phyloP scores from a whole-genome alignment of 1,284 basidiomycete genomes.

The Mycosarcoma maydis region DNA sequence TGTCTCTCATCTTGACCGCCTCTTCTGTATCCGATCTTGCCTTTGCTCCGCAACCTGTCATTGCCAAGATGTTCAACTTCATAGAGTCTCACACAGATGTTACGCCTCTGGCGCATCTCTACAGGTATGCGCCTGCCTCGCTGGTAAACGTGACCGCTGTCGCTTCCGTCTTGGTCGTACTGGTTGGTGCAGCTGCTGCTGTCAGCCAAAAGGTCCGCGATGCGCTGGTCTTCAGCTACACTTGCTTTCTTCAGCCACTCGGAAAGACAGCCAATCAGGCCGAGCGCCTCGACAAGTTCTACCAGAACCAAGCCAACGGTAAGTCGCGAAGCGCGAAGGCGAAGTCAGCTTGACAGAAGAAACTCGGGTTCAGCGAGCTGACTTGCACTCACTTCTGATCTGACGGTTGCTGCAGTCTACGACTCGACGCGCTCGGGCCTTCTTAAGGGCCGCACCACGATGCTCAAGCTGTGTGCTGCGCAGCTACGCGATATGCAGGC shows the following conservation, averaged over 20 bases:
- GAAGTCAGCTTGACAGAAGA: too few relatives aligned
- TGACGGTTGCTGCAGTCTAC: slow-evolving; percentile 51
- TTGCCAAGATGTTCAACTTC: slow-evolving; percentile 19
- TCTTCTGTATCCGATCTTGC: too few relatives aligned
- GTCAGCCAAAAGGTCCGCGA: slow-evolving; percentile 49
- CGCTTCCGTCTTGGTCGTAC: slow-evolving; percentile 17
- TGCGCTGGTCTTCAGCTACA: slow-evolving; percentile 61
- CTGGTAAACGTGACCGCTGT: slow-evolving; percentile 33
- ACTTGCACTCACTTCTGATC: neutral
- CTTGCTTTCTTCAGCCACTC: slow-evolving; percentile 66
- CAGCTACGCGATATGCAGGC: slow-evolving; percentile 72
- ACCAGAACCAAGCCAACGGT: slow-evolving; percentile 63
- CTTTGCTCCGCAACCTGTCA: neutral
- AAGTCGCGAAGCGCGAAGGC: too few relatives aligned
- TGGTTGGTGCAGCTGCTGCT: slow-evolving; percentile 38
- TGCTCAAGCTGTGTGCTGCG: slow-evolving; percentile 73
- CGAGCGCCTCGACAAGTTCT: slow-evolving; percentile 65
- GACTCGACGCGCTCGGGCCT: slow-evolving; percentile 64
- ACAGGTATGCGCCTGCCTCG: slow-evolving; percentile 23
- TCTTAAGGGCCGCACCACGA: slow-evolving; percentile 63
- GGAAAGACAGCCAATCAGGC: slow-evolving; percentile 64
- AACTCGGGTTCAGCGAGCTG: neutral
- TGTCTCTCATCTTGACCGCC: neutral
- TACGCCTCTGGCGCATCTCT: slow-evolving; percentile 37
- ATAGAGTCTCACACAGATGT: slow-evolving; percentile 19